A percentile compares a stretch with the other conserved stretches of the same genome.
Conservation (phyloP, 2,329 filamentous ascomycete species). For the Phyllosticta paracitricarpa region DNA sequence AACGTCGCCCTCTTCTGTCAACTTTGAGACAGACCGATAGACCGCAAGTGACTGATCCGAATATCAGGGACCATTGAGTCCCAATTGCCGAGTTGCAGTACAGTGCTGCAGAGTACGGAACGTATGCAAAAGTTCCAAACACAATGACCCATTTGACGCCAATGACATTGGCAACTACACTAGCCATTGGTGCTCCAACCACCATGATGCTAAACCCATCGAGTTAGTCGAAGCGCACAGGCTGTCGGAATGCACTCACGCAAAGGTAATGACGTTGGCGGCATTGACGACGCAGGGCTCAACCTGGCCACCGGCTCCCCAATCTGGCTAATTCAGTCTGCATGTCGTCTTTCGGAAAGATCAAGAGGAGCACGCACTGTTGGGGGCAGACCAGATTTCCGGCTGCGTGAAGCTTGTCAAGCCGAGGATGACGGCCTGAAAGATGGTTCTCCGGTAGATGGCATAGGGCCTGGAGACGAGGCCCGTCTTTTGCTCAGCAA, state of each 20-base stretch:
- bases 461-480: neutral
- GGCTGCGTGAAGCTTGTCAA: conserved; percentile 37
- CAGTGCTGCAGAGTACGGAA: conserved; percentile 21
- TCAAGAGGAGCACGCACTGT: conserved; percentile 28
- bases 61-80: conserved; percentile 25
- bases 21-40: conserved; percentile 11
- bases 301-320: conserved; percentile 15
- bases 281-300: conserved; percentile 6
- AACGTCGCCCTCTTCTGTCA: neutral
- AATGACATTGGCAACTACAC: conserved; percentile 26
- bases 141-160: conserved; percentile 28
- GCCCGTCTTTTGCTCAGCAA: neutral
- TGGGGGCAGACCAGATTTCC: conserved; percentile 39
- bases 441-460: conserved; percentile 36
- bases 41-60: conserved; percentile 24
- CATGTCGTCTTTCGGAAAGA: conserved; percentile 17
- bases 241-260: conserved; percentile 36
- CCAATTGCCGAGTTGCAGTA: conserved; percentile 24
- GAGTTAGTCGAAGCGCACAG: conserved; percentile 25
- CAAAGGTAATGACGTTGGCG: conserved; percentile 8
- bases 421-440: conserved; percentile 38
- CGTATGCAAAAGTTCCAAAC: conserved; percentile 22
- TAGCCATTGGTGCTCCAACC: neutral
- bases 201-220: conserved; percentile 20
- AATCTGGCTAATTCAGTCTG: conserved; percentile 8